Base-by-base conservation (phyloP, 176 grass and related monocot genomes). In the Carex pumila region DNA sequence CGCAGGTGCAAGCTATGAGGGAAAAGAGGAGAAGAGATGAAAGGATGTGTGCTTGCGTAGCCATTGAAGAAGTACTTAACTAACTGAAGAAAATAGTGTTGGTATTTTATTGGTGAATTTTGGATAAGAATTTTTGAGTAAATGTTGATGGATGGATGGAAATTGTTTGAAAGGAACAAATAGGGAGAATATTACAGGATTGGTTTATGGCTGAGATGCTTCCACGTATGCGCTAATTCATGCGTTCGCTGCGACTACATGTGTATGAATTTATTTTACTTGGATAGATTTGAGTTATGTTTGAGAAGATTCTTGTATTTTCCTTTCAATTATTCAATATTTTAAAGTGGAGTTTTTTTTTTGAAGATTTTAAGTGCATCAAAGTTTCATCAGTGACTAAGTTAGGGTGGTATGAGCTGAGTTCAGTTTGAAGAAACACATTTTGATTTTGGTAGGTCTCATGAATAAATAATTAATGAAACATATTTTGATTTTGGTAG, bases 211-310 rank as follows among this genome's bases (percentile, higher is more conserved):
- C 70, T 85, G 14, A 14, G 70, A 75, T 50, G 78, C 85, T 32
- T 89, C 86, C 91, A 87, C 91, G 89, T 90, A 83, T 66, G 13
- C 85, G 76, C n/a, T 13, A 81, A 66, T 70, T 81, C 79, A 74
- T 85, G 89, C 18, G 57, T 60, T 60, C 18, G 17, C 57, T 5
- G 57, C 57, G 13, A n/a, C 6, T 18, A 60, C 57, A 60, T 60
- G n/a, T 60, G 57, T 61, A 12, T 32, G 77, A 30, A 18, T 83
- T 49, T 10, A 31, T 83, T 31, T 12, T 47, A 12, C 5, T 81
- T 81, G 58, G 43, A 25, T 0, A 25, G 25, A 25, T 81, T 21
- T 59, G 13, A 57, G 37, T 12, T 83, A 9, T 58, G 15, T 17
- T 58, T 18, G 56, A 58, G 56, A 58, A 58, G 15, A 58, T 58